Conservation (phyloP, 345 rosid species). For the Clarkia xantiana region DNA sequence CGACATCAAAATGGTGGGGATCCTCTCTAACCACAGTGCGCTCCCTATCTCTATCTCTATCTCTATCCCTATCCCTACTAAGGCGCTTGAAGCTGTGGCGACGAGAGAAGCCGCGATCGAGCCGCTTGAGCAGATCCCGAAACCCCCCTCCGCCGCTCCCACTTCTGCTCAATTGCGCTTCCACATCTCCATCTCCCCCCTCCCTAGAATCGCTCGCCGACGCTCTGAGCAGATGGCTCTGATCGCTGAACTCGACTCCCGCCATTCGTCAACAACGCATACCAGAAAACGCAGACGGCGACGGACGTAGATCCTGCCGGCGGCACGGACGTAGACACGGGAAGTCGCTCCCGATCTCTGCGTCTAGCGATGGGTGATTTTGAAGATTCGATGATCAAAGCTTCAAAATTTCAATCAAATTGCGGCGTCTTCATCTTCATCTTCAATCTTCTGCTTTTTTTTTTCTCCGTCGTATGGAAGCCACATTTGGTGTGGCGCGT, state of each 20-base stretch:
- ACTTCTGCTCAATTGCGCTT: conserved; percentile 7
- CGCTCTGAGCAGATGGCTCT: conserved; percentile 14
- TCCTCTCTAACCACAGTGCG: conserved; percentile 7
- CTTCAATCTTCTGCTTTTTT: too few relatives aligned
- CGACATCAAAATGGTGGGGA: conserved; percentile 9
- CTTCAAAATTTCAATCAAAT: too few relatives aligned
- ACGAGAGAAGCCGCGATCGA: conserved; percentile 54
- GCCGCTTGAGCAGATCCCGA: conserved; percentile 44
- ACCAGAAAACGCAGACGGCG: neutral
- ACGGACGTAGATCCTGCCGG: too few relatives aligned
- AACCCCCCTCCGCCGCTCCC: conserved; percentile 19
- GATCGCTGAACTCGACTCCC: conserved; percentile 13
- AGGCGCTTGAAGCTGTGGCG: conserved; percentile 32
- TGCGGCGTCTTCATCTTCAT: too few relatives aligned
- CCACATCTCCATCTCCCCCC: conserved; percentile 9
- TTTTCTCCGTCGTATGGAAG: too few relatives aligned
- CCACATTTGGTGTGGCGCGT: too few relatives aligned
- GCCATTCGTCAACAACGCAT: conserved; percentile 5
- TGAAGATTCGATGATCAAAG: too few relatives aligned
- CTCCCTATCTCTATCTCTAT: conserved; percentile 14
- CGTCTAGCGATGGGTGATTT: too few relatives aligned
- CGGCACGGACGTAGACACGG: too few relatives aligned
- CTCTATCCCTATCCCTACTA: conserved; percentile 19
- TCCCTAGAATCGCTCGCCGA: conserved; percentile 1
- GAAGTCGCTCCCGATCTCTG: too few relatives aligned